Evolutionary conservation across 2,329 filamentous ascomycete species (phyloP), one percentile per base, ranked within the genome.

Genomic region (Eutypella sp.): DNA sequence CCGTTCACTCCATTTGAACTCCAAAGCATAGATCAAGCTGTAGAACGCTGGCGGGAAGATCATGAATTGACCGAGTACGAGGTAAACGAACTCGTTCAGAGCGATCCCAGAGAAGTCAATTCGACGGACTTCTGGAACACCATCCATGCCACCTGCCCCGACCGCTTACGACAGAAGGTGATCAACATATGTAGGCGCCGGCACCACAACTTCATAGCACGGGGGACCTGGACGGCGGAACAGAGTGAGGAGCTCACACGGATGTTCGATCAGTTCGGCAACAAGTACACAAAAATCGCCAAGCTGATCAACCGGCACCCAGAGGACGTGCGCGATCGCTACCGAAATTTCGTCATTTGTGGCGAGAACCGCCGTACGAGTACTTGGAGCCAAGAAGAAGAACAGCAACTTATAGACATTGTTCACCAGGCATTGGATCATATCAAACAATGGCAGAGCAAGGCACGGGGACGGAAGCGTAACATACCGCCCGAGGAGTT

Each of bases 301-400:
- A 68, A 72, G n/a, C 53, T 78, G 19, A 75, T 87, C 51, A 82
- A 82, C 50, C 81, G 87, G 5, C 76, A 81, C 33, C 72, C 78
- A 0, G 77, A 81, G 48, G 84, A 89, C 58, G 74, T 83, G 43
- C 77, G 84, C 42, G 85, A 89, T 60, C 80, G 85, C 3, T 87
- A 83, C 70, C 74, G 82, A 33, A 85, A 88, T 55, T 82, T 85
- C 55, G 66, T 86, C 19, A 67, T 82, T 39, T 82, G 79, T 44
- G 76, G 76, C 18, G 70, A 75, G 5, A 73, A 70, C 0, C 68
- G 71, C 46, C 72, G 71, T 25, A 75, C 70, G 36, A 75, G 77
- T 27, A 62, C 67, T 1, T 90, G 87, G 86, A 71, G 69, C 2
- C 64, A 75, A 16, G 69, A 74, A 0, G 86, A 90, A 55, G 81